Evolutionary conservation across 2,329 filamentous ascomycete species (phyloP), one percentile per base, ranked within the genome.

Genomic region (Colletotrichum sp.): DNA sequence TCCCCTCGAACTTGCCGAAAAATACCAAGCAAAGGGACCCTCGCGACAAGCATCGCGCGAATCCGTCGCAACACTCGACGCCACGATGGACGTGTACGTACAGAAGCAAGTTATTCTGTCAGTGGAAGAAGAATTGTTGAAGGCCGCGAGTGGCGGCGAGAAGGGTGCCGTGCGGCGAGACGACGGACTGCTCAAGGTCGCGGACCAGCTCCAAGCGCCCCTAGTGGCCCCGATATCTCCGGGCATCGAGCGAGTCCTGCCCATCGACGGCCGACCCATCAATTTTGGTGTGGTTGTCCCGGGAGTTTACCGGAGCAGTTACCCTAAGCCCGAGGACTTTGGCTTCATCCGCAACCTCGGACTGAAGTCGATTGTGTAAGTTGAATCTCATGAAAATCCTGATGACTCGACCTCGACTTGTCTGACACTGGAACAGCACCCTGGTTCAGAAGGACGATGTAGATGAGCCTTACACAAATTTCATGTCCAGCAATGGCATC

Each of bases 231-330:
- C 72, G 3, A 63, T 65, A 16, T 57, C 66, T 68, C 65, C 69
- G 28, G 24, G 36, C 39, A 69, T 77, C 18, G 69, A 73, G 55
- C 60, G 74, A 73, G 36, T 76, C 30, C 21, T 76, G 24, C 74
- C 76, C 24, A 72, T 71, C 32, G 75, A 78, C 49, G 83, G 83
- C 15, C 80, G 84, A 8, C 94, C 95, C 2, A 80, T 86, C 78
- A 98, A 98, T 82, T 98, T 96, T 84, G 95, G 94, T 21, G 86
- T 92, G 32, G 93, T 98, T 24, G 86, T 93, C 24, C 90, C 92
- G 8, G 93, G 93, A 10, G 89, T 98, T 32, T 98, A 95, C 83
- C 92, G 96, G 68, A 96, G 95, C 84, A 94, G 93, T 78, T 98
- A 96, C 82, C 96, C 96, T 4, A 87, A 92, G 77, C 84, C 89